Base-by-base conservation (phyloP, 192 early-diverging fungal species). In the Coemansia sp. region DNA sequence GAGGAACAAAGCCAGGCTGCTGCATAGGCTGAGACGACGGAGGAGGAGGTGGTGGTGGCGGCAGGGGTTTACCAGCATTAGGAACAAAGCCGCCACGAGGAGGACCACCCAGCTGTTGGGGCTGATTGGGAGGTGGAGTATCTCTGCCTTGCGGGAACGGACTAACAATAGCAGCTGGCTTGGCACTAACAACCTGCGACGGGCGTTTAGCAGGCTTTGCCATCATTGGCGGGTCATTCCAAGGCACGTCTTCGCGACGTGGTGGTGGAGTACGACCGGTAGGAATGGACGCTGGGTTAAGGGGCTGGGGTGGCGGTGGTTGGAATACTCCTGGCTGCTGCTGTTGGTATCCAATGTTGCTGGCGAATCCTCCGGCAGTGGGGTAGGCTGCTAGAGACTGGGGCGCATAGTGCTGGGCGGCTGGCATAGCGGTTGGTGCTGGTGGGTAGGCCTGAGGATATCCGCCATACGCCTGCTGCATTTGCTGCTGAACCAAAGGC, bases 221-320 rank as follows among this genome's bases (percentile, higher is more conserved):
- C 61, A 63, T 3, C 29, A 80, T 36, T 36, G 72, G 79, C 61
- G 79, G 74, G 27, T 80, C 79, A 60, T 80, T 80, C 79, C 79
- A 80, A 0, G 78, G 73, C 20, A 44, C 66, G 1, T 76, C 74
- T 2, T 76, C 71, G 42, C 74, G 70, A 18, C 67, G 69, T 31
- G 79, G 79, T 6, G 79, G 79, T 15, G 79, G 79, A 40, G 77
- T 79, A 5, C 29, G 66, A 49, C 77, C 77, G 0, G 74, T 76
- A 2, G 79, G 79, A 40, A 76, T 69, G 31, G 79, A 54, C 6
- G 79, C 70, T 13, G 79, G 79, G 52, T 80, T 80, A 40, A 80
- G 38, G 41, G 79, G 74, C 65, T 59, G 70, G 20, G 79, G 79
- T 43, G 78, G 87, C 41, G 76, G 87, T 38, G 83, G 74, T 20